Conservation (phyloP, 75 land plant genomes). For the Pinus taeda region DNA sequence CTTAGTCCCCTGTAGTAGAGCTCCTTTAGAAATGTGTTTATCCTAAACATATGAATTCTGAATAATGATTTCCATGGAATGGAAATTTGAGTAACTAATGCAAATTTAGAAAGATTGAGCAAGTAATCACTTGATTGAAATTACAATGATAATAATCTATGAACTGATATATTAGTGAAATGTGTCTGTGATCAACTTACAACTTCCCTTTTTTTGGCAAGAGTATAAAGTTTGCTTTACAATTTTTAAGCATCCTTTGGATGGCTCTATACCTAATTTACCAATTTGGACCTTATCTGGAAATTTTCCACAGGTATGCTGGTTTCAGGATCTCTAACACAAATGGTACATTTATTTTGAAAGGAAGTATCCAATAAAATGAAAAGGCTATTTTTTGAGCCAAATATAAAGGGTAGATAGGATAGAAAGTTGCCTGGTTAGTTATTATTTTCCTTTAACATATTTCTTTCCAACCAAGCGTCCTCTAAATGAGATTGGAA, state of each 20-base stretch:
- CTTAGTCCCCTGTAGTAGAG: too few relatives aligned
- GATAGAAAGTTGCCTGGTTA: too few relatives aligned
- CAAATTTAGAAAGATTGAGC: neutral
- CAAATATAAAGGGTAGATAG: neutral
- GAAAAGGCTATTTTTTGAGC: neutral
- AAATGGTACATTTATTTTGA: neutral
- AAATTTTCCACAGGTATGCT: conserved; percentile 91
- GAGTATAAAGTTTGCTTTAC: conserved; percentile 99
- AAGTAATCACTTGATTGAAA: neutral
- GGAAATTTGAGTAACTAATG: conserved; percentile 6
- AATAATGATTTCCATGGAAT: too few relatives aligned
- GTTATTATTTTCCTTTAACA: too few relatives aligned
- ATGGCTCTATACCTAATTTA: conserved; percentile 62
- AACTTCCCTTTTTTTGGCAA: conserved; percentile 28
- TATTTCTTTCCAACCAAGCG: neutral
- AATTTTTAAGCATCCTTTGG: conserved; percentile 79
- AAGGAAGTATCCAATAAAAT: neutral
- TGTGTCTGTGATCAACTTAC: neutral
- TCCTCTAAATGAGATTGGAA: neutral
- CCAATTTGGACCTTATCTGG: conserved; percentile 69
- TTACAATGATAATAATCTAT: neutral
- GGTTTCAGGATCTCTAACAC: conserved; percentile 24
- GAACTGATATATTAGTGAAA: neutral
- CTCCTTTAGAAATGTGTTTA: too few relatives aligned
- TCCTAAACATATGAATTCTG: too few relatives aligned